Evolutionary conservation across 1,139 yeast species (phyloP).

Genomic region (Nematodospora anomalae): DNA sequence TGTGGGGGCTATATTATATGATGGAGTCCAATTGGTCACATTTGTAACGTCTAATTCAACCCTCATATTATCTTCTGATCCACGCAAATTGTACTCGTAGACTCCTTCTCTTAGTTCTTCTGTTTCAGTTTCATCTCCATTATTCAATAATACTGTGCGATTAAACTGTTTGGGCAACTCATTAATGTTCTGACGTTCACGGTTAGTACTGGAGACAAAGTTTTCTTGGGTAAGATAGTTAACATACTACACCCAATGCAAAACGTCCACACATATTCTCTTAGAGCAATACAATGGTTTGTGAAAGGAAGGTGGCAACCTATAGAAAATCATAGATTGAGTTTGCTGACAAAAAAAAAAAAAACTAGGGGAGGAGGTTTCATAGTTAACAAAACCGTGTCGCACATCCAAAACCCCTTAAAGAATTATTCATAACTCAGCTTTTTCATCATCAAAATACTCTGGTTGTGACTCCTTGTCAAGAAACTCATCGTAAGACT

Average conservation of each 20-base stretch:
- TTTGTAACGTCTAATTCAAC: conserved; percentile 13
- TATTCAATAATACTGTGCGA: conserved; percentile 9
- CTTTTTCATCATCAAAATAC: conserved; percentile 16
- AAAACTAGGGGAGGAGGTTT: not conserved
- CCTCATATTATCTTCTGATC: conserved; percentile 7
- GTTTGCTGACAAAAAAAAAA: too few species aligned
- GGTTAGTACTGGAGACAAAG: not conserved
- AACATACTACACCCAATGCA: conserved; percentile 43
- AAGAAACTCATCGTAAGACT: conserved; percentile 37
- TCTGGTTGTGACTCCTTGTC: conserved; percentile 26
- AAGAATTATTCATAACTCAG: not conserved
- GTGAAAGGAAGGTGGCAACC: too few species aligned
- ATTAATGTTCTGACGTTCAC: conserved; percentile 12
- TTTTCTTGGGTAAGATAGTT: not conserved
- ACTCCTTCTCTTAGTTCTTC: conserved; percentile 3
- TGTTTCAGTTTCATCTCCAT: conserved; percentile 4
- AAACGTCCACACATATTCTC: conserved; percentile 50
- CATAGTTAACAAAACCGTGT: too few species aligned
- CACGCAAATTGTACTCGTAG: conserved; percentile 7
- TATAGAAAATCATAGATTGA: too few species aligned
- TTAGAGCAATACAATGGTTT: too few species aligned
- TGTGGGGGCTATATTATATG: conserved; percentile 47
- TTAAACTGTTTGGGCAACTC: conserved; percentile 34
- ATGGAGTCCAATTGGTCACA: conserved; percentile 20
- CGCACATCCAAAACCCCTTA: not conserved